phyloP scores from a whole-genome alignment of 2,329 filamentous ascomycete species.

The Chaetoscypha palmicola region DNA sequence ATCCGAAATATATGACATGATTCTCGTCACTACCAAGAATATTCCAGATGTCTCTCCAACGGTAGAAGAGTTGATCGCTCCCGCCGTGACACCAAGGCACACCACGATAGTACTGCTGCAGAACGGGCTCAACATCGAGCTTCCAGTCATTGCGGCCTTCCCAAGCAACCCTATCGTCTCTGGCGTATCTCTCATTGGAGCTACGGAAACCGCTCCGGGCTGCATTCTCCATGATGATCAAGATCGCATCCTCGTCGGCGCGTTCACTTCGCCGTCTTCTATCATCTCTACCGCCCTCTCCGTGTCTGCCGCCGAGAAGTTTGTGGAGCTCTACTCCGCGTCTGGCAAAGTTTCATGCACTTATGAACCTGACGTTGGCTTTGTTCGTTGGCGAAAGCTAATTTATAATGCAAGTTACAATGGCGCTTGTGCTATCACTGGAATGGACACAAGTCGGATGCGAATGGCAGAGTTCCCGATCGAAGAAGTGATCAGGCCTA shows the following conservation, averaged over 20 bases:
- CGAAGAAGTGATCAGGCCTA: conserved; percentile 24
- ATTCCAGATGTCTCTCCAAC: conserved; percentile 32
- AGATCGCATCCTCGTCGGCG: conserved; percentile 20
- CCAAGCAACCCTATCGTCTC: conserved; percentile 22
- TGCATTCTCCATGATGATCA: conserved; percentile 21
- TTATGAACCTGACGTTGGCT: conserved; percentile 20
- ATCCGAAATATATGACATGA: conserved; percentile 18
- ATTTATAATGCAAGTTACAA: conserved; percentile 26
- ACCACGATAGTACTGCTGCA: conserved; percentile 24
- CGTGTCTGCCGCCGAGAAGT: conserved; percentile 15
- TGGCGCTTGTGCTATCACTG: conserved; percentile 19
- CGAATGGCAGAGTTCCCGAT: conserved; percentile 28
- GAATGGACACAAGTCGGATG: conserved; percentile 23
- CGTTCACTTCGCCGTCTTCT: conserved; percentile 16
- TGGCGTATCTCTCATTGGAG: conserved; percentile 23
- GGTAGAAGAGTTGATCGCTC: conserved; percentile 19
- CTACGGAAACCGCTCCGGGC: conserved; percentile 18
- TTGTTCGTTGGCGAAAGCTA: conserved; percentile 23
- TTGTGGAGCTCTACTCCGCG: conserved; percentile 20
- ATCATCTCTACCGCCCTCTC: conserved; percentile 8
- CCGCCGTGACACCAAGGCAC: conserved; percentile 21
- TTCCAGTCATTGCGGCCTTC: conserved; percentile 20
- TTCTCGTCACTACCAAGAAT: conserved; percentile 26
- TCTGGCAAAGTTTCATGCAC: conserved; percentile 18
- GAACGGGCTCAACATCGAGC: conserved; percentile 27